These are phyloP conservation scores for Nidula niveotomentosa DNA, from an alignment of 1,284 basidiomycete genomes.

Conservation along the genomic window DNA sequence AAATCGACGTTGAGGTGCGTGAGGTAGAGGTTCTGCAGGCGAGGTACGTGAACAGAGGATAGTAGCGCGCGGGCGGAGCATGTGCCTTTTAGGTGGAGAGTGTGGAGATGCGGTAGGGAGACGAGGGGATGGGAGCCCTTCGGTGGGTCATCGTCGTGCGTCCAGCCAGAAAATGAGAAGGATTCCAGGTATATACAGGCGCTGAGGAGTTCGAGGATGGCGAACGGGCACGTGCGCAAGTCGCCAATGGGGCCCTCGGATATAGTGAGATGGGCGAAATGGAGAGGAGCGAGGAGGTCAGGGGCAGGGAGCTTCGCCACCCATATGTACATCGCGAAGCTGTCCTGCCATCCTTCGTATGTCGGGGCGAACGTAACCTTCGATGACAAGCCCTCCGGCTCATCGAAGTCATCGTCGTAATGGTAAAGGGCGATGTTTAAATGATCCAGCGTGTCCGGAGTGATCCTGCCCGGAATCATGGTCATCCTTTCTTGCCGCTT, in stretches of 20 bases:
- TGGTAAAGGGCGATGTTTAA: constrained; percentile 30
- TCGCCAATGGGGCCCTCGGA: constrained; percentile 41
- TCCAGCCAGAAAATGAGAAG: constrained; percentile 55
- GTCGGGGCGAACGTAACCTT: constrained; percentile 25
- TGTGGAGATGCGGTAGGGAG: constrained; percentile 51
- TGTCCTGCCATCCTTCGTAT: constrained; percentile 20
- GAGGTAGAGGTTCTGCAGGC: constrained; percentile 57
- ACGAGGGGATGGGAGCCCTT: constrained; percentile 35
- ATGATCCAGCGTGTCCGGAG: constrained; percentile 12
- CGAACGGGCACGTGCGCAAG: constrained; percentile 37
- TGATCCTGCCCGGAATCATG: background rate
- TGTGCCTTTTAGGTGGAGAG: constrained; percentile 53
- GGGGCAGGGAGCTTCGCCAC: constrained; percentile 44
- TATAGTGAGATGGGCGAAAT: constrained; percentile 55
- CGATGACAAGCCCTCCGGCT: constrained; percentile 22
- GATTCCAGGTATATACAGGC: constrained; percentile 58
- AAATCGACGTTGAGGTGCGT: constrained; percentile 66
- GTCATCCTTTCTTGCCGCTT: constrained; percentile 21
- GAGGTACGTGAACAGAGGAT: constrained; percentile 56
- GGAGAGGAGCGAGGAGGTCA: constrained; percentile 42
- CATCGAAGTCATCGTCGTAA: constrained; percentile 28
- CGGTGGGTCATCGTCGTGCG: constrained; percentile 37
- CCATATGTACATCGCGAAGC: constrained; percentile 41
- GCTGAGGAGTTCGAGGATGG: constrained; percentile 58
- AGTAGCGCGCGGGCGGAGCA: constrained; percentile 64